phyloP scores from a whole-genome alignment of 805 yeast species.

The Monosporozyma aerobia region DNA sequence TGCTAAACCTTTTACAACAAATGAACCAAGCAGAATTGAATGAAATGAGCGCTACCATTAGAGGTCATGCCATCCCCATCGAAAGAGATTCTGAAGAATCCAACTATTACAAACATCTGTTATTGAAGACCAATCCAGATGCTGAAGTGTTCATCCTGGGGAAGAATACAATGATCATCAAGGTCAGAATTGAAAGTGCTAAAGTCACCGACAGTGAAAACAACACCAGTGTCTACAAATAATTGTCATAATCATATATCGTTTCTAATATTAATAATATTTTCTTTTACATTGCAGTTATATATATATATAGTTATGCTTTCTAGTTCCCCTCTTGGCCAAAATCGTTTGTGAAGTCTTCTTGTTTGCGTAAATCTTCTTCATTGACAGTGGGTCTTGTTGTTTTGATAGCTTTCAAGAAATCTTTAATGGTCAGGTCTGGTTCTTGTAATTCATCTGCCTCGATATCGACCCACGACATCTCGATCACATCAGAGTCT shows the following conservation, averaged over 20 bases:
- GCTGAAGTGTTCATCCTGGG: slow-evolving; percentile 60
- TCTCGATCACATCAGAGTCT: slow-evolving; percentile 73
- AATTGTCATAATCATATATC: slow-evolving; percentile 1
- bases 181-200: slow-evolving; percentile 56
- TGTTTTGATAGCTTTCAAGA: slow-evolving; percentile 80
- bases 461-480: slow-evolving; percentile 88
- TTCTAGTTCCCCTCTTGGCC: slow-evolving; percentile 80
- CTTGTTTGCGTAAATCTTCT: slow-evolving; percentile 71
- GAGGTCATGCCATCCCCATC: slow-evolving; percentile 59
- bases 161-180: slow-evolving; percentile 55
- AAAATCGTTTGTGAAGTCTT: slow-evolving; percentile 84
- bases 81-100: slow-evolving; percentile 39
- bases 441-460: slow-evolving; percentile 90
- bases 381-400: slow-evolving; percentile 93
- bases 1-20: slow-evolving; percentile 57
- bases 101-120: slow-evolving; percentile 50
- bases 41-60: slow-evolving; percentile 71
- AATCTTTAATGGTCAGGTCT: slow-evolving; percentile 79
- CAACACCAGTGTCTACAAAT: slow-evolving; percentile 34
- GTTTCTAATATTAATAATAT: background rate
- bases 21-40: slow-evolving; percentile 74
- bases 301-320: slow-evolving; percentile 1
- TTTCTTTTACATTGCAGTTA: slow-evolving; percentile 1
- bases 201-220: slow-evolving; percentile 74
- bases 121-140: slow-evolving; percentile 54